Evolutionary conservation across 2,329 filamentous ascomycete genomes (phyloP), one percentile per base, ranked within the genome.

Genomic region (Aureobasidium namibiae): DNA sequence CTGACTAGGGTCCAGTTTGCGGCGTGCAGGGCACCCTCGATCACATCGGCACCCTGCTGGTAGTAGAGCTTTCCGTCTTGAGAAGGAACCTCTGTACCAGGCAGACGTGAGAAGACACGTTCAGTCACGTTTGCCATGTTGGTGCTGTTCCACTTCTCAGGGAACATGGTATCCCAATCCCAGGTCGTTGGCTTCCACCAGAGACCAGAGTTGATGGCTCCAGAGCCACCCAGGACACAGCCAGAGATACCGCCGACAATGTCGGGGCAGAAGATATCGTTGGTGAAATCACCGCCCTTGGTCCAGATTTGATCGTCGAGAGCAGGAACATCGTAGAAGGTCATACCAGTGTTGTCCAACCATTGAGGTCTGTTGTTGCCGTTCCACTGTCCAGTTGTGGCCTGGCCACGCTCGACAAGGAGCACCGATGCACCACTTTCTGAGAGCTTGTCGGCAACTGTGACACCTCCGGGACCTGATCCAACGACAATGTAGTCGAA

Each of bases 131-230:
- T 66, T 49, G 73, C 64, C 64, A 83, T 75, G 60, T 82, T 78
- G 1, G 65, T 66, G 45, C 74, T 77, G 65, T 79, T 80, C 80
- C 80, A 82, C n/a, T 76, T 77, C 0, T 67, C 62, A 0, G 78
- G 78, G 56, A 77, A 76, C 59, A 78, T 80, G 5, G 72, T 66
- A 63, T 82, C 77, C 72, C 76, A 82, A 61, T 82, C 80, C 1
- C 76, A 77, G 1, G 76, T 74, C 0, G 79, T 79, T 7, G 80
- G 79, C 62, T 81, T 74, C 62, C 81, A 81, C 67, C 75, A 81
- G 0, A 82, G 66, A 11, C 79, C 79, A 7, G 79, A 79, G 60
- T 82, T 82, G 67, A 82, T 80, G 5, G 80, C 78, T 45, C 76
- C 79, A 60, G 74, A 76, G 11, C 80, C 80, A 8, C 80, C 79